Evolutionary conservation across 352 stramenopile genomes (phyloP).

Genomic region (Lagenidium giganteum): DNA sequence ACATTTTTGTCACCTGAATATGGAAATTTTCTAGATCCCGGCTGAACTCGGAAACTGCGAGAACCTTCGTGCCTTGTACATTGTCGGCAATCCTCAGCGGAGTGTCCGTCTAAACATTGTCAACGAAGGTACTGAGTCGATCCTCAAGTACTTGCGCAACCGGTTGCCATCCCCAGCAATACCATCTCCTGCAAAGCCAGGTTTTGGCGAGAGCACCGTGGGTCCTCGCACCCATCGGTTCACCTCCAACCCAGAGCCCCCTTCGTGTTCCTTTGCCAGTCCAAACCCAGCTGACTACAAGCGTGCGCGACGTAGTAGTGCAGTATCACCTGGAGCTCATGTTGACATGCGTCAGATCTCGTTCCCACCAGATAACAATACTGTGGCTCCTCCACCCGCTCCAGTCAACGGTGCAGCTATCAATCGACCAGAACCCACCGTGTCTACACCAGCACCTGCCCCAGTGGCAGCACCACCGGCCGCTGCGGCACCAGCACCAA

Average conservation of each 20-base stretch:
- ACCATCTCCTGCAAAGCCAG: slow-evolving; percentile 6
- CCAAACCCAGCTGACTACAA: slow-evolving; percentile 25
- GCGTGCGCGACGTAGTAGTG: slow-evolving; percentile 10
- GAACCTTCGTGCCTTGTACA: slow-evolving; percentile 50
- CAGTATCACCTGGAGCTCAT: slow-evolving; percentile 8
- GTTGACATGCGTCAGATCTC: slow-evolving; percentile 15
- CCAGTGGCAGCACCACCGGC: background rate
- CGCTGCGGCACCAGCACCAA: background rate
- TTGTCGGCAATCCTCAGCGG: slow-evolving; percentile 75
- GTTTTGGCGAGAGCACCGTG: background rate
- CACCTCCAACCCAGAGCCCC: background rate
- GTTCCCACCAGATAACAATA: too few relatives aligned
- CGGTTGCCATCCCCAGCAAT: slow-evolving; percentile 26
- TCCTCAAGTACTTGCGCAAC: slow-evolving; percentile 71
- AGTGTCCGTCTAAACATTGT: slow-evolving; percentile 60
- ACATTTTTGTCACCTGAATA: background rate
- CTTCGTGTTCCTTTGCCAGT: slow-evolving; percentile 6
- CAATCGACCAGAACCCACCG: background rate
- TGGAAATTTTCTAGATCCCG: slow-evolving; percentile 41
- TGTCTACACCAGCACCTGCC: background rate
- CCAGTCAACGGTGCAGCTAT: too few relatives aligned
- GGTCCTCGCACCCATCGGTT: background rate
- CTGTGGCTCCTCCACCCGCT: too few relatives aligned
- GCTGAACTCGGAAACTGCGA: slow-evolving; percentile 48
- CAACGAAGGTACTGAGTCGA: slow-evolving; percentile 59